These are phyloP conservation scores for Plasmodium gaboni DNA, from an alignment of 169 alveolate species.

Conservation along the genomic window DNA sequence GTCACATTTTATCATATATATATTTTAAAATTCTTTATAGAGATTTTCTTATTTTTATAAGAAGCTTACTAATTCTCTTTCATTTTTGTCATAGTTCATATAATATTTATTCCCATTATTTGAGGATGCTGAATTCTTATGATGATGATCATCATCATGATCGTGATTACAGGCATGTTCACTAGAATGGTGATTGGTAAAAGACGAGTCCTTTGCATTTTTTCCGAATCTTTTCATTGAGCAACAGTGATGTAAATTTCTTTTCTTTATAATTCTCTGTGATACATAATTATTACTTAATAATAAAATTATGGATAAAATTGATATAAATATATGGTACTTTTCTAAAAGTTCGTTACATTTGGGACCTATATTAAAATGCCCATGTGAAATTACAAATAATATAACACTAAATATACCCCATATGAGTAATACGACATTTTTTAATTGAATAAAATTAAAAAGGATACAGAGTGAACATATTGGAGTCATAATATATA, in stretches of 20 bases:
- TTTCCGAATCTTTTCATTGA: not conserved
- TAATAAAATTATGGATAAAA: constrained; percentile 16
- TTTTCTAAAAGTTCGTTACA: not conserved
- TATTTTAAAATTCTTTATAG: not conserved
- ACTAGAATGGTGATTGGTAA: not conserved
- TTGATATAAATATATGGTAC: constrained; percentile 22
- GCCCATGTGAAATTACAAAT: constrained; percentile 56
- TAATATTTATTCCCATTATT: not conserved
- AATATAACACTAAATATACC: constrained; percentile 28
- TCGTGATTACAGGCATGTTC: not conserved
- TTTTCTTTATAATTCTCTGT: constrained; percentile 22
- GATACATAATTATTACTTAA: constrained; percentile 38
- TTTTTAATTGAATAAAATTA: constrained; percentile 36
- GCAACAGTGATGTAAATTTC: constrained; percentile 54
- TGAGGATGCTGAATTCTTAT: not conserved
- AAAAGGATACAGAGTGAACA: constrained; percentile 20
- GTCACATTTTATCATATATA: too few relatives aligned
- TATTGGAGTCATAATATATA: constrained; percentile 59
- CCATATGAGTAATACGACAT: constrained; percentile 20
- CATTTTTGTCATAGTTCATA: not conserved
- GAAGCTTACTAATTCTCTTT: constrained; percentile 43
- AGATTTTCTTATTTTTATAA: not conserved
- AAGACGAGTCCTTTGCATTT: not conserved
- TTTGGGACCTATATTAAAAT: not conserved
- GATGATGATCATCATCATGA: not conserved